These are phyloP conservation scores for Apiotrichum brassicae DNA, from an alignment of 1,284 basidiomycete genomes.

Conservation along the genomic window DNA sequence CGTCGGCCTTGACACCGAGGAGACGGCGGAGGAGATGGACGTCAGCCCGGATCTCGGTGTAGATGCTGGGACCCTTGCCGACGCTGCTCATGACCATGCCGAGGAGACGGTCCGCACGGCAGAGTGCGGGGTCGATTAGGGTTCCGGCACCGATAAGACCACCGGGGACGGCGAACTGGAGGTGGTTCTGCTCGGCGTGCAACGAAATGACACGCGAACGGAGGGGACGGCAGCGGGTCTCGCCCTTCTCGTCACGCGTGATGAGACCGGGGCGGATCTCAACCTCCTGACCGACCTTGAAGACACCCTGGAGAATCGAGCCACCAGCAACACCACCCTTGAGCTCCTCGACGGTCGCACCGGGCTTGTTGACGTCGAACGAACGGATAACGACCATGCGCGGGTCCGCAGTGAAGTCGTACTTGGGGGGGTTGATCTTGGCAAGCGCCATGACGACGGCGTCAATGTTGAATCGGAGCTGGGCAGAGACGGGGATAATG, in stretches of 20 bases:
- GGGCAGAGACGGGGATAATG: constrained; percentile 97
- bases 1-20: constrained; percentile 96
- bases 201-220: constrained; percentile 85
- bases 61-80: constrained; percentile 88
- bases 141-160: constrained; percentile 98
- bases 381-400: constrained; percentile 97
- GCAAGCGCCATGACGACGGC: constrained; percentile 99
- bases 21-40: constrained; percentile 87
- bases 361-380: constrained; percentile 99
- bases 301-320: constrained; percentile 86
- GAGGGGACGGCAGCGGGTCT: constrained; percentile 88
- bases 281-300: constrained; percentile 80
- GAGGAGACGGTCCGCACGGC: constrained; percentile 91
- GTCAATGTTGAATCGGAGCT: constrained; percentile 98
- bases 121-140: constrained; percentile 90
- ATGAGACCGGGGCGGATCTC: constrained; percentile 97
- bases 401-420: constrained; percentile 87
- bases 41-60: constrained; percentile 59
- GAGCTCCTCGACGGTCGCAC: constrained; percentile 91
- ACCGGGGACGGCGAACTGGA: constrained; percentile 93
- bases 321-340: constrained; percentile 98
- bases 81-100: constrained; percentile 94
- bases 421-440: constrained; percentile 85
- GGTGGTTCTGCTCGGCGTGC: constrained; percentile 88
- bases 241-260: constrained; percentile 86